Evolutionary conservation across 805 yeast genomes (phyloP).

Genomic region (Hanseniaspora lindneri): DNA sequence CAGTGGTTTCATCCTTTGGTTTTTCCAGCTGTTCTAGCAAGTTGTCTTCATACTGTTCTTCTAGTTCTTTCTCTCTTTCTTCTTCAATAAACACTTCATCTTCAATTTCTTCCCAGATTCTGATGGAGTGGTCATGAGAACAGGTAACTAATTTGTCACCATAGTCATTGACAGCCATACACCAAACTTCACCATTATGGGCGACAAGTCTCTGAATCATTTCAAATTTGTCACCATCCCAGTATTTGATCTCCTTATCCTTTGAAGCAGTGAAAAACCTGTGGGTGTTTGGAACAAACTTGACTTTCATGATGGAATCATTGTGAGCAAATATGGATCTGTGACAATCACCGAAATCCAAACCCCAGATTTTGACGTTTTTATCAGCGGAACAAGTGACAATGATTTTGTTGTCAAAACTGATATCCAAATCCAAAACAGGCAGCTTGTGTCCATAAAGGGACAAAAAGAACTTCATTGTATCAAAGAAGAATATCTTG

Average conservation of each 20-base stretch:
- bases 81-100: conserved; percentile 96
- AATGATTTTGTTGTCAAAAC: conserved; percentile 74
- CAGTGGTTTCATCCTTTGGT: conserved; percentile 34
- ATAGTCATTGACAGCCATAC: conserved; percentile 59
- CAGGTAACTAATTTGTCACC: conserved; percentile 68
- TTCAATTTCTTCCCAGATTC: conserved; percentile 88
- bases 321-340: conserved; percentile 93
- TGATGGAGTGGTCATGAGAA: conserved; percentile 84
- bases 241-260: conserved; percentile 79
- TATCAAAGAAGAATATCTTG: conserved; percentile 78
- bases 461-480: conserved; percentile 76
- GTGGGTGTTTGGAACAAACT: conserved; percentile 73
- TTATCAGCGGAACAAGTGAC: conserved; percentile 95
- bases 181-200: conserved; percentile 92
- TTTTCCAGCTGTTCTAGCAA: conserved; percentile 61
- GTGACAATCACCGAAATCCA: conserved; percentile 98
- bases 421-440: conserved; percentile 82
- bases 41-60: conserved; percentile 77
- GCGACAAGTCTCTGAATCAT: conserved; percentile 77
- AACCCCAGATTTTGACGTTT: conserved; percentile 95
- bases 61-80: conserved; percentile 91
- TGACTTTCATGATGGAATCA: conserved; percentile 84
- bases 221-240: conserved; percentile 98
- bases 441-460: conserved; percentile 95
- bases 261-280: conserved; percentile 83